Percentiles rank a stretch among this genome's conserved stretches.
Evolutionary conservation across 1,139 yeast genomes (phyloP).

Genomic region (Groenewaldozyma auringiensis): DNA sequence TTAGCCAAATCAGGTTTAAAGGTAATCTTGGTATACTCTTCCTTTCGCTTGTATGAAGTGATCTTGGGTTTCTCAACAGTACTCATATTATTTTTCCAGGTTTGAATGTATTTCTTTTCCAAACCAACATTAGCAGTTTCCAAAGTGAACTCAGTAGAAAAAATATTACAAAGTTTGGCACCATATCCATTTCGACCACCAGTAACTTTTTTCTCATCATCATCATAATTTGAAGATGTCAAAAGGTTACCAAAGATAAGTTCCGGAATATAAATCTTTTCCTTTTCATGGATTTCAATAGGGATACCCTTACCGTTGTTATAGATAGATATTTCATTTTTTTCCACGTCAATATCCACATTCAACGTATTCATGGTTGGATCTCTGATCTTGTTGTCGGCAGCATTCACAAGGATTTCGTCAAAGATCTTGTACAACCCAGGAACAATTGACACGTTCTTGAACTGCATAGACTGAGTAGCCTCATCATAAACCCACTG

Average conservation of each 20-base stretch:
- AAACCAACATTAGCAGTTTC: constrained; percentile 79
- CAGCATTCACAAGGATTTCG: constrained; percentile 96
- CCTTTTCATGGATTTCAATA: constrained; percentile 85
- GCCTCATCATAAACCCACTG: constrained; percentile 82
- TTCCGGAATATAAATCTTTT: constrained; percentile 89
- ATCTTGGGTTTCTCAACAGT: constrained; percentile 71
- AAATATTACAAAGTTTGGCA: constrained; percentile 90
- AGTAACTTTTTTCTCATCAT: constrained; percentile 87
- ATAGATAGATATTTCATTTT: constrained; percentile 66
- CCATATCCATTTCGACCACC: constrained; percentile 99
- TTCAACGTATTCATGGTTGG: constrained; percentile 79
- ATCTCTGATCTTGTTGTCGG: constrained; percentile 95
- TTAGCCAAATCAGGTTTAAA: constrained; percentile 83
- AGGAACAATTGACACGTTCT: constrained; percentile 75
- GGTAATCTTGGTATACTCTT: constrained; percentile 78
- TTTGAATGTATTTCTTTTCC: constrained; percentile 62
- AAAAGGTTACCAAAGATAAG: constrained; percentile 91
- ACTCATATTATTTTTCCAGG: constrained; percentile 85
- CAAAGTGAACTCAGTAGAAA: constrained; percentile 76
- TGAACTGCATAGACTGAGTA: constrained; percentile 57
- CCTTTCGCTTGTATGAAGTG: constrained; percentile 47
- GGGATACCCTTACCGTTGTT: constrained; percentile 98
- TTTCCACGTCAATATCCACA: constrained; percentile 70
- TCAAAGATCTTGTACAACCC: constrained; percentile 95
- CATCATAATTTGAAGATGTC: constrained; percentile 95